Evolutionary conservation across 78 protist species (phyloP), one percentile per base, ranked within the genome.

Genomic region (Tieghemostelium lacteum): DNA sequence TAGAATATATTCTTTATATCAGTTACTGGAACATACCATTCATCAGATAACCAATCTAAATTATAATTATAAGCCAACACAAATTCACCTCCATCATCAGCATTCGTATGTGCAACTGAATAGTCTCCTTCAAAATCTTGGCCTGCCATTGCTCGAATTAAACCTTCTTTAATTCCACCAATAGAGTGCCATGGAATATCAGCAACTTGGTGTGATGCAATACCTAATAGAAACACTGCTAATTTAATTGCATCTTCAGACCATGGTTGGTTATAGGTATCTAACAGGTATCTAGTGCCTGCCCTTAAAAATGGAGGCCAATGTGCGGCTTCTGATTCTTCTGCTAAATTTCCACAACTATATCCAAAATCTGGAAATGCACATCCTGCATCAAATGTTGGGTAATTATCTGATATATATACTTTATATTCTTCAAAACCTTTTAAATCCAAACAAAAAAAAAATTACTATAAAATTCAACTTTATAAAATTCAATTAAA

Each of bases 291-390:
- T 28, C 55, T 26, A 5, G 70, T 37, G 17, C 62, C 76, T 37
- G 73, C 73, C 39, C 88, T 45, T 20, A 80, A 55, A 55, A 80
- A 80, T 36, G 88, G 88, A 66, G 88, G 88, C 88, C 88, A 80
- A 67, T 80, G 88, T 45, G 88, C 88, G 16, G 88, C 75, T 55
- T 80, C 88, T 16, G 76, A 66, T 40, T 80, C 76, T 10, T 66
- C 45, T 10, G 66, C 76, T 17, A 64, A 37, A 16, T 62, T 62
- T 29, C 60, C 88, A 67, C 88, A 80, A 57, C 55, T 58, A 39
- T 80, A 80, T 54, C 88, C 88, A 55, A 70, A 80, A 55, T 80
- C 88, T 19, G 88, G 88, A 22, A 80, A 80, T 42, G 88, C 75
- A 24, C 73, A 42, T 20, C 88, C 88, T n/a, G 88, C 88, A 50